Conservation (phyloP, 1,139 yeast genomes). For the Pichia sorboxylosa region DNA sequence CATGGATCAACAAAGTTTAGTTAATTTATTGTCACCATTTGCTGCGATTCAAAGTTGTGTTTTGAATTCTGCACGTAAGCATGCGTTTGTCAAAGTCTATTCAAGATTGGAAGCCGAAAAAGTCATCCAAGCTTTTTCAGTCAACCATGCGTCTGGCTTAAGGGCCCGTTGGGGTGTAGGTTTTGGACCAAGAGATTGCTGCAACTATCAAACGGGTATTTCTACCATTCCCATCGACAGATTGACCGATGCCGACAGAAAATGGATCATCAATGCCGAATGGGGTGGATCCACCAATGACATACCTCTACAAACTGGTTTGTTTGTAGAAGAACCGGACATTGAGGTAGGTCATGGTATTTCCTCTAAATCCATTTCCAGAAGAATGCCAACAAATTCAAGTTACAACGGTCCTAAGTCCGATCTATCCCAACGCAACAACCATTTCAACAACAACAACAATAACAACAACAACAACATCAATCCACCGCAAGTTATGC, state of each 20-base stretch:
- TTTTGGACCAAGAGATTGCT: conserved; percentile 96
- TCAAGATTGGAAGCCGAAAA: conserved; percentile 89
- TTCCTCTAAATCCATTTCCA: conserved; percentile 83
- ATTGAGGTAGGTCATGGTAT: conserved; percentile 93
- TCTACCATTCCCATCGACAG: conserved; percentile 78
- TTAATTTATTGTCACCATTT: conserved; percentile 62
- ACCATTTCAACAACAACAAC: conserved; percentile 4
- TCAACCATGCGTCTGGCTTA: conserved; percentile 33
- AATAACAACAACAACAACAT: conserved; percentile 9
- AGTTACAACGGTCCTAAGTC: conserved; percentile 79
- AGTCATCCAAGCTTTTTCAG: conserved; percentile 36
- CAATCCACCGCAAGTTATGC: conserved; percentile 13
- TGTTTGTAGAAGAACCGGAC: conserved; percentile 93
- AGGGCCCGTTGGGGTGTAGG: conserved; percentile 99
- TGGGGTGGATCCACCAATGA: conserved; percentile 95
- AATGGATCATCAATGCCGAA: conserved; percentile 84
- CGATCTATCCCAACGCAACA: conserved; percentile 25
- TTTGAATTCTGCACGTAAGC: conserved; percentile 77
- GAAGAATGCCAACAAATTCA: conserved; percentile 81
- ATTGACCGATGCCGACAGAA: conserved; percentile 84
- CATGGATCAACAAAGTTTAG: conserved; percentile 67
- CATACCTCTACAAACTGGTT: conserved; percentile 65
- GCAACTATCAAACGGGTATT: conserved; percentile 85
- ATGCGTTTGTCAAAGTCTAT: conserved; percentile 93
- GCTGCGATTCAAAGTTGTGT: conserved; percentile 94